These are phyloP conservation scores for Linum trigynum DNA, from an alignment of 345 rosid genomes.

Conservation along the genomic window DNA sequence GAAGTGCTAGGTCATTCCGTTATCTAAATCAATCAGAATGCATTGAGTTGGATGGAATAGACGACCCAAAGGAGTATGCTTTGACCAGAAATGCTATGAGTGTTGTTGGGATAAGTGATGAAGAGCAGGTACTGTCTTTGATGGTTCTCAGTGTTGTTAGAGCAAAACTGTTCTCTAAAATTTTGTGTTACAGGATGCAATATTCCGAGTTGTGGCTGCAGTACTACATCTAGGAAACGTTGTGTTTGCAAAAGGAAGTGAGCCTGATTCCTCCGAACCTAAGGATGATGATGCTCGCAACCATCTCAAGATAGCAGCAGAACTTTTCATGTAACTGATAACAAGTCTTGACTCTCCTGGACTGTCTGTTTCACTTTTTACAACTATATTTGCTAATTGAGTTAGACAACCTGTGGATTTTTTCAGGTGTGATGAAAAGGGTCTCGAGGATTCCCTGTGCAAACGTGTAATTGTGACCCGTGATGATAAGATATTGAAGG, in stretches of 20 bases:
- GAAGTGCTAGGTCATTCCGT: background rate
- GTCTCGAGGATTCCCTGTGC: conserved; percentile 9
- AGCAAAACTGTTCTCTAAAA: conserved; percentile 19
- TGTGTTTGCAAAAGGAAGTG: background rate
- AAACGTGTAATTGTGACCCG: conserved; percentile 11
- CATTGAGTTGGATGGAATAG: background rate
- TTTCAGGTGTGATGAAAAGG: conserved; percentile 10
- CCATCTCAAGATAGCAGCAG: background rate
- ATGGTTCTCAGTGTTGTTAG: background rate
- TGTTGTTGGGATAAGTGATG: background rate
- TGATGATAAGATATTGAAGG: conserved; percentile 3
- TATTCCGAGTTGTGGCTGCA: conserved; percentile 1
- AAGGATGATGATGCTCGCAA: background rate
- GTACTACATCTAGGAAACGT: conserved; percentile 3
- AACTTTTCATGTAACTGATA: conserved; percentile 8
- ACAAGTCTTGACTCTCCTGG: conserved; percentile 7
- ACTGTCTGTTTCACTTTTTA: background rate
- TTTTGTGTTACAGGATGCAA: conserved; percentile 11
- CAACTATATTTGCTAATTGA: conserved; percentile 8
- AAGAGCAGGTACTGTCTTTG: conserved; percentile 1
- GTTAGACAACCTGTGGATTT: conserved; percentile 10
- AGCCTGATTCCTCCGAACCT: background rate
- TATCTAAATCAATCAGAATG: conserved; percentile 5
- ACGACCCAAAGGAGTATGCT: background rate
- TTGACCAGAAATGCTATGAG: background rate